Conservation (phyloP, 306 rosid species). For the Ormosia semicastrata region DNA sequence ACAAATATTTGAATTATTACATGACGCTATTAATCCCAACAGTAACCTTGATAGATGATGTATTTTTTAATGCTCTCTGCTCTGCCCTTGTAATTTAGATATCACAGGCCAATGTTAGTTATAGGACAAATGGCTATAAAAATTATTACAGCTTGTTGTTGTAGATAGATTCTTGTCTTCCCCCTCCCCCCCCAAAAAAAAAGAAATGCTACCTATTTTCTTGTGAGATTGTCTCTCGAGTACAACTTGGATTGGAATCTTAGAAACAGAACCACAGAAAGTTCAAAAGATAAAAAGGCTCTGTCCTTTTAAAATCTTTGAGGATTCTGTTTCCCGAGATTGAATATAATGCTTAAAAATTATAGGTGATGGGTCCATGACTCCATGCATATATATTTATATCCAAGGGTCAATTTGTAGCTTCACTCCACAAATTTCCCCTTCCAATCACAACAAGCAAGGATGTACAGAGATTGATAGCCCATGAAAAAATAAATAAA, state of each 20-base stretch:
- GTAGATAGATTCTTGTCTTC: background rate
- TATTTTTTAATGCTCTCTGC: background rate
- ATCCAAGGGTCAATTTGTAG: too few relatives aligned
- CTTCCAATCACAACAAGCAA: too few relatives aligned
- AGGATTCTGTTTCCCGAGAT: slow-evolving; percentile 5
- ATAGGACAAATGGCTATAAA: background rate
- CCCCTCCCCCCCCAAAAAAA: too few relatives aligned
- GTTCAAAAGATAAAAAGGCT: background rate
- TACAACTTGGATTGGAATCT: slow-evolving; percentile 4
- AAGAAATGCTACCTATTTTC: background rate
- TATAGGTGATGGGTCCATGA: slow-evolving; percentile 18
- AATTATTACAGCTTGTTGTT: background rate
- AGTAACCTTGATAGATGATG: too few relatives aligned
- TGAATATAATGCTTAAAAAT: background rate
- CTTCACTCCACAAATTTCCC: too few relatives aligned
- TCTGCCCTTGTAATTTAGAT: slow-evolving; percentile 17
- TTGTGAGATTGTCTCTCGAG: background rate
- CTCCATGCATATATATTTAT: background rate
- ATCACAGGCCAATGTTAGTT: background rate
- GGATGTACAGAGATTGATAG: too few relatives aligned
- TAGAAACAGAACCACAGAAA: too few relatives aligned
- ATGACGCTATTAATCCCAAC: too few relatives aligned
- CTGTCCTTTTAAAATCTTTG: background rate
- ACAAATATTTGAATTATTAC: too few relatives aligned
- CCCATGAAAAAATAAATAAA: too few relatives aligned